phyloP scores from a whole-genome alignment of 805 yeast genomes.

The Pichia pseudocactophila region DNA sequence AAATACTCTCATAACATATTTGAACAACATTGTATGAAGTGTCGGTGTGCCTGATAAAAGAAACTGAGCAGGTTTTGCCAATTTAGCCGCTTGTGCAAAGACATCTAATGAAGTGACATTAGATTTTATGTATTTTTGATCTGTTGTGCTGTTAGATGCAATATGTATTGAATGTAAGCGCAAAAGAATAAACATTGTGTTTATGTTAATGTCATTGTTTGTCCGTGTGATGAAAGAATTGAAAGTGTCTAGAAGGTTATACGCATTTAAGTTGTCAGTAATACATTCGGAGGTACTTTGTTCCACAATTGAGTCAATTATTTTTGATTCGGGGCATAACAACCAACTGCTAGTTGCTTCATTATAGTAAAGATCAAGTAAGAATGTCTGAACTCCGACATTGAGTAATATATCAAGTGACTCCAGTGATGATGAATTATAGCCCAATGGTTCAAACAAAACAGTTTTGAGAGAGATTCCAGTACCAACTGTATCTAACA shows the following conservation, averaged over 20 bases:
- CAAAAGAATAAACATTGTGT: slow-evolving; percentile 33
- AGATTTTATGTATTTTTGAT: slow-evolving; percentile 4
- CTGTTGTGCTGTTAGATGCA: slow-evolving; percentile 1
- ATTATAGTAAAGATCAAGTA: slow-evolving; percentile 50
- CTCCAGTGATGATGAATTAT: slow-evolving; percentile 24
- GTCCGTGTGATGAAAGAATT: slow-evolving; percentile 30
- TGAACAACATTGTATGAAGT: slow-evolving; percentile 25
- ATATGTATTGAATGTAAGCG: slow-evolving; percentile 23
- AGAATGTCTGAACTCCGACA: slow-evolving; percentile 39
- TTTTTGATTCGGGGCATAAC: slow-evolving; percentile 36
- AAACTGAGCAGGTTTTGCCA: slow-evolving; percentile 6
- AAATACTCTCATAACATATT: slow-evolving; percentile 28
- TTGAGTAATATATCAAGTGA: slow-evolving; percentile 28
- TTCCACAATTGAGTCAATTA: slow-evolving; percentile 13
- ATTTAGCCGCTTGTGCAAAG: slow-evolving; percentile 1
- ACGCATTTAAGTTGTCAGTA: slow-evolving; percentile 15
- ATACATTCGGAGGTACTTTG: slow-evolving; percentile 10
- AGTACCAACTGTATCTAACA: slow-evolving; percentile 31
- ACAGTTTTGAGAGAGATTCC: slow-evolving; percentile 32
- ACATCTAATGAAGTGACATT: slow-evolving; percentile 8
- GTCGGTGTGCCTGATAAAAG: slow-evolving; percentile 5
- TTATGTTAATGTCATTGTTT: slow-evolving; percentile 38
- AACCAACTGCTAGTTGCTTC: slow-evolving; percentile 41
- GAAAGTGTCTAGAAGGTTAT: slow-evolving; percentile 24
- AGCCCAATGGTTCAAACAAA: slow-evolving; percentile 27